Conservation (phyloP, 306 rosid species). For the Prunus mira region DNA sequence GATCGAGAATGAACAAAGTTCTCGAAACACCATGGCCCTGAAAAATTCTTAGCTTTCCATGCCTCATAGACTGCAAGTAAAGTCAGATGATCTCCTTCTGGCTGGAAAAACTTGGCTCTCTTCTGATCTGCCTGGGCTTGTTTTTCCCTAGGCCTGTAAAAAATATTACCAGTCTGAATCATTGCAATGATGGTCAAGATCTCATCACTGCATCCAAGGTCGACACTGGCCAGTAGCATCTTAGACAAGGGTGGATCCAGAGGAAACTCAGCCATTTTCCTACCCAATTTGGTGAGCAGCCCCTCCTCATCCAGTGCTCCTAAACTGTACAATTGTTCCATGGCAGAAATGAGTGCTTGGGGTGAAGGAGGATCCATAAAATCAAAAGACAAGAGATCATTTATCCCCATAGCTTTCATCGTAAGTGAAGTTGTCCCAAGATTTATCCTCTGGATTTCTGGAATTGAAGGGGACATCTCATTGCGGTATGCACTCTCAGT, state of each 20-base stretch:
- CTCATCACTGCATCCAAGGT: slow-evolving; percentile 2
- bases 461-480: slow-evolving; percentile 2
- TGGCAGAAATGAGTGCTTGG: background rate
- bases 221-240: background rate
- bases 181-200: slow-evolving; percentile 3
- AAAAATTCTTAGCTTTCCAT: slow-evolving; percentile 1
- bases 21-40: background rate
- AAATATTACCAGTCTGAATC: slow-evolving; percentile 1
- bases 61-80: background rate
- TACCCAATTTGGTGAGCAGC: background rate
- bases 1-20: background rate
- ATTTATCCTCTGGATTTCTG: slow-evolving; percentile 1
- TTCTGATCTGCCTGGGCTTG: slow-evolving; percentile 4
- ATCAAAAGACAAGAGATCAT: background rate
- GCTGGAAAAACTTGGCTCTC: slow-evolving; percentile 4
- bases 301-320: slow-evolving; percentile 2
- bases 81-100: background rate
- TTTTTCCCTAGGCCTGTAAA: background rate
- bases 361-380: slow-evolving; percentile 3
- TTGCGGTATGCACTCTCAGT: slow-evolving; percentile 6
- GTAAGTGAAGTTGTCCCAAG: background rate
- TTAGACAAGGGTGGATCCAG: background rate
- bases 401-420: background rate
- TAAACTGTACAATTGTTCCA: slow-evolving; percentile 1
- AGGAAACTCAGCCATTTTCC: background rate